These are phyloP conservation scores for Nothopassalora personata DNA, from an alignment of 2,329 filamentous ascomycete species.

Conservation along the genomic window DNA sequence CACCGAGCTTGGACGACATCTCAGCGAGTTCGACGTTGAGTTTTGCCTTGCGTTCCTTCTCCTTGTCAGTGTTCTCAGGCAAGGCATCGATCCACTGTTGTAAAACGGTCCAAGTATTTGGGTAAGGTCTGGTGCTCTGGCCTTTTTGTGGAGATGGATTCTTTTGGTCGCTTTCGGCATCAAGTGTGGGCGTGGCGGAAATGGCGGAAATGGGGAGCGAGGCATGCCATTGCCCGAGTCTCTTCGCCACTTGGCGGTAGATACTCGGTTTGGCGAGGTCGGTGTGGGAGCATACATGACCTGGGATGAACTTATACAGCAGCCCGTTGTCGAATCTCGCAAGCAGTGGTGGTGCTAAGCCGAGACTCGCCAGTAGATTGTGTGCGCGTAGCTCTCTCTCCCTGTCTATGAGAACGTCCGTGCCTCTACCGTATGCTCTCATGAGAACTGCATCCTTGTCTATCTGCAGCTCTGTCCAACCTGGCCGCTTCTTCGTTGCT, in stretches of 20 bases:
- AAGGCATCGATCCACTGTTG: constrained; percentile 92
- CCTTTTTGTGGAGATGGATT: constrained; percentile 19
- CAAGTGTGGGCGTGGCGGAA: constrained; percentile 34
- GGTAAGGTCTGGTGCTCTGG: constrained; percentile 59
- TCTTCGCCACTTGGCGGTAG: constrained; percentile 75
- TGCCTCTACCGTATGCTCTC: constrained; percentile 89
- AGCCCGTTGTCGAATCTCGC: constrained; percentile 95
- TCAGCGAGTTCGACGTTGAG: constrained; percentile 71
- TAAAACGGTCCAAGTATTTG: constrained; percentile 91
- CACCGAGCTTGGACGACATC: constrained; percentile 65
- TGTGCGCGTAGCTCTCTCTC: constrained; percentile 65
- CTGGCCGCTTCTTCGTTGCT: constrained; percentile 63
- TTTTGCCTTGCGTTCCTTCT: constrained; percentile 60
- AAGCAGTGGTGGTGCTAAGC: constrained; percentile 78
- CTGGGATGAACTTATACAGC: constrained; percentile 85
- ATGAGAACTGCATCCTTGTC: constrained; percentile 83
- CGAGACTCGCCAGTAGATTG: constrained; percentile 75
- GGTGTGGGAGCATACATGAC: constrained; percentile 70
- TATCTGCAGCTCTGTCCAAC: constrained; percentile 67
- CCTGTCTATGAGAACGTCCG: constrained; percentile 91
- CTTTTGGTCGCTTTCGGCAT: constrained; percentile 18
- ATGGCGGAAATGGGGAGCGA: constrained; percentile 53
- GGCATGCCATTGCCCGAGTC: constrained; percentile 91
- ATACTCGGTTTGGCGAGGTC: constrained; percentile 72
- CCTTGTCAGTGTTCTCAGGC: constrained; percentile 64